Evolutionary conservation across 768 basidiomycete species (phyloP), one percentile per base, ranked within the genome.

Genomic region (Xerocomus spinulosus): DNA sequence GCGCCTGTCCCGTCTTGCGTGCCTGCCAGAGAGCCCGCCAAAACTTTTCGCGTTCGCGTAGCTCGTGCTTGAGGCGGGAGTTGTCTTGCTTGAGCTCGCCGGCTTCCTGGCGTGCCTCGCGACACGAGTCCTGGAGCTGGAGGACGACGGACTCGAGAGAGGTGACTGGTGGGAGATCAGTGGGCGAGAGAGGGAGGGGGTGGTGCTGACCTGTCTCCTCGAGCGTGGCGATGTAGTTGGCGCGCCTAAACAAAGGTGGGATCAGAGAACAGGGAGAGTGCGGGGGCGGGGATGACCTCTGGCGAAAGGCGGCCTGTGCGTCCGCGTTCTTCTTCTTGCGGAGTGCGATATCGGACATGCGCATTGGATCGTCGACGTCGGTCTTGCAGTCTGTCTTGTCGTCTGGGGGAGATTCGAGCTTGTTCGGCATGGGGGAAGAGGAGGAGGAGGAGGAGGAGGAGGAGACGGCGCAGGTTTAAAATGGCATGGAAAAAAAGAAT

Each of bases 271-370:
- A 26, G 44, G 36, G 42, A 9, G 18, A 37, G 20, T 21, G 26
- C 17, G n/a, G 30, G 44, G 21, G 39, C 34, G 26, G 40, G 25
- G 53, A 52, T 60, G 41, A 67, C 55, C 87, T 71, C 41, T 84
- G 85, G 53, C 87, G 76, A 67, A 90, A 91, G 50, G 87, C 87
- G 45, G 89, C 88, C 69, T 92, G 89, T 3, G 89, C 89, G 62
- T 90, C 86, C 29, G 89, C 89, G 59, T 92, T 92, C 72, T 92
- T 92, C 75, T 87, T 88, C 73, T 88, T 89, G 54, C 87, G 73
- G 58, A 86, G 73, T 28, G 83, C 82, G 12, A 84, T 77, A 66
- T 87, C 84, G 55, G 82, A 75, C 63, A 82, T 63, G 53, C 77
- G 76, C 23, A 50, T 29, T 28, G 66, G 51, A 58, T 65, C 61